phyloP scores from a whole-genome alignment of 1,284 basidiomycete species.

The Rhizoctonia solani region DNA sequence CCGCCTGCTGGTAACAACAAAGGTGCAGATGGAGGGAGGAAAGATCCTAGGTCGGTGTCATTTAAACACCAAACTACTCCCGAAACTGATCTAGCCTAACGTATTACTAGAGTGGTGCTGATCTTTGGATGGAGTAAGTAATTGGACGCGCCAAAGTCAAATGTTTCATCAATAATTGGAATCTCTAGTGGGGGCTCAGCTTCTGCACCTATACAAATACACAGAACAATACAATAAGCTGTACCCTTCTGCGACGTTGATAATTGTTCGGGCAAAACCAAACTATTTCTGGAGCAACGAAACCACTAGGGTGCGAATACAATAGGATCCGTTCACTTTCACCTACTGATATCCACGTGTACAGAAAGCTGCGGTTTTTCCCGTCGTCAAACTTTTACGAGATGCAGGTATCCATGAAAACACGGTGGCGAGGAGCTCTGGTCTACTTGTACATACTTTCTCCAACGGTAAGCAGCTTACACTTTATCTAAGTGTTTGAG shows the following conservation, averaged over 20 bases:
- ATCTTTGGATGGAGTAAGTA: slow-evolving; percentile 27
- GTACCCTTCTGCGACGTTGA: slow-evolving; percentile 21
- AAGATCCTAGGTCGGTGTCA: background rate
- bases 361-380: background rate
- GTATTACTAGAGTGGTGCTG: slow-evolving; percentile 13
- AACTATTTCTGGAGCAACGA: slow-evolving; percentile 1
- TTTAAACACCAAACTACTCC: background rate
- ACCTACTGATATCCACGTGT: background rate
- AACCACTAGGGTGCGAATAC: background rate
- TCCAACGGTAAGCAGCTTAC: slow-evolving; percentile 14
- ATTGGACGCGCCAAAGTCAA: background rate
- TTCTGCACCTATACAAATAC: slow-evolving; percentile 18
- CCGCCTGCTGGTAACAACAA: background rate
- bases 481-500: background rate
- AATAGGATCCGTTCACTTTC: background rate
- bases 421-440: background rate
- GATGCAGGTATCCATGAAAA: slow-evolving; percentile 4
- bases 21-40: background rate
- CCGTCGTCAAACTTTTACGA: slow-evolving; percentile 2
- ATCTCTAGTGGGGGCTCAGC: slow-evolving; percentile 15
- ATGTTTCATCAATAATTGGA: background rate
- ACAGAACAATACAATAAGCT: slow-evolving; percentile 15
- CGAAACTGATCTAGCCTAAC: too few species aligned
- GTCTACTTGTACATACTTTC: slow-evolving; percentile 8
- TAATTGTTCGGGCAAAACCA: slow-evolving; percentile 3